A percentile compares a stretch with the other conserved stretches of the same genome.
Evolutionary conservation across 2,329 filamentous ascomycete genomes (phyloP).

Genomic region (Amauroascus niger): DNA sequence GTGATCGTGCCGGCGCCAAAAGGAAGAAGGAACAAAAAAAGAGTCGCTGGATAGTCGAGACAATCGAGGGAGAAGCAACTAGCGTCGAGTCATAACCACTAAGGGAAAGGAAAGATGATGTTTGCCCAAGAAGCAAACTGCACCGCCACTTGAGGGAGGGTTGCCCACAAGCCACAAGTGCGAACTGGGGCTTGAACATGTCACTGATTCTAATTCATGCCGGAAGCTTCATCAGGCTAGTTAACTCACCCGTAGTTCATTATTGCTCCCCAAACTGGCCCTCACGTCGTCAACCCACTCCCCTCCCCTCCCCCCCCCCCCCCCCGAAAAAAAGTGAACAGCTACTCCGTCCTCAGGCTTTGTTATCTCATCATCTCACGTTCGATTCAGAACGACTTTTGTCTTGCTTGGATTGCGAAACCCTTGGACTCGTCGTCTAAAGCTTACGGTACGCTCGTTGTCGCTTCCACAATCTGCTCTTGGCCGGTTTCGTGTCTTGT

Average conservation of each 20-base stretch:
- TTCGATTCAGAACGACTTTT: neutral
- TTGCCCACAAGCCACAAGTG: conserved; percentile 10
- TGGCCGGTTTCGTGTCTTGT: conserved; percentile 9
- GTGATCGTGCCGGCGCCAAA: neutral
- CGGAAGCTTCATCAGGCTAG: conserved; percentile 1
- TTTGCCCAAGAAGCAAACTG: conserved; percentile 7
- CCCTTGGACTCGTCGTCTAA: neutral
- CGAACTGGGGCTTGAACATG: neutral
- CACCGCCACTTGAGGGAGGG: conserved; percentile 9
- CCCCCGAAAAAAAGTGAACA: neutral
- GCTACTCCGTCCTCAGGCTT: neutral
- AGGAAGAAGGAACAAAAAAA: too few species aligned
- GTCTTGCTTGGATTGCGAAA: neutral
- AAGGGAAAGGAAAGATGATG: neutral
- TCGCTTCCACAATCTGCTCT: neutral
- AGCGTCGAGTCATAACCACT: conserved; percentile 9
- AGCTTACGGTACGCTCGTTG: conserved; percentile 1
- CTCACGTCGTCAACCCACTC: neutral
- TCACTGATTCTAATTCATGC: neutral
- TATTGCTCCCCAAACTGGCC: neutral
- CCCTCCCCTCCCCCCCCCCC: too few species aligned
- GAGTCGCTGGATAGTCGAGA: too few species aligned
- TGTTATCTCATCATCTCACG: neutral
- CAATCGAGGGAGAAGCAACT: neutral
- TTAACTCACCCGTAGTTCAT: neutral